Percentiles rank a stretch among this genome's conserved stretches.
Evolutionary conservation across 148 eudicot species (phyloP).

Genomic region (Rhododendron ovatum): DNA sequence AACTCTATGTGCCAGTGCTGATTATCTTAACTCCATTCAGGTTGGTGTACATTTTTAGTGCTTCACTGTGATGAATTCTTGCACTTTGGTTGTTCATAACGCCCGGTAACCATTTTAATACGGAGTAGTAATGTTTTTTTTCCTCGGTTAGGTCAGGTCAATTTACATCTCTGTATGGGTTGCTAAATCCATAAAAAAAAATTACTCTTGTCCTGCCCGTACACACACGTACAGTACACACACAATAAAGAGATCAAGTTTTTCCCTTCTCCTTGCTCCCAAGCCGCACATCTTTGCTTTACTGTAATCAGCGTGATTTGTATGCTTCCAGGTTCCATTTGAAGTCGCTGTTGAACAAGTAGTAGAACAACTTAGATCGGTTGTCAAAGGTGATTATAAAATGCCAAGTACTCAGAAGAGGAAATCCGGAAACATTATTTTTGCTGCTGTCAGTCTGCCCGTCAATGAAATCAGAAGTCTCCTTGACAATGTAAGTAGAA

Average conservation of each 20-base stretch:
- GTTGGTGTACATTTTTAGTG: constrained; percentile 22
- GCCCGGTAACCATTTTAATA: neutral
- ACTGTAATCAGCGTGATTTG: neutral
- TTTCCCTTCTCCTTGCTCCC: neutral
- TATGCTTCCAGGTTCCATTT: constrained; percentile 72
- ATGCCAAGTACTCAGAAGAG: constrained; percentile 63
- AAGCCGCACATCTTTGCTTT: neutral
- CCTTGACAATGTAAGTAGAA: constrained; percentile 47
- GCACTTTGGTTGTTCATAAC: neutral
- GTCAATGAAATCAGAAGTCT: constrained; percentile 43
- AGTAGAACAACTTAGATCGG: constrained; percentile 55
- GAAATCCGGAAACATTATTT: constrained; percentile 64
- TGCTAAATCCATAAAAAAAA: neutral
- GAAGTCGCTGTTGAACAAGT: constrained; percentile 59
- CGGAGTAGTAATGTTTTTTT: neutral
- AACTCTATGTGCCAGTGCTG: constrained; percentile 43
- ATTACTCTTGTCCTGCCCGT: neutral
- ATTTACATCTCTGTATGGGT: neutral
- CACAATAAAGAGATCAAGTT: neutral
- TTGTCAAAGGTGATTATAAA: constrained; percentile 63
- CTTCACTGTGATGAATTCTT: neutral
- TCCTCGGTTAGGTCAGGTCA: neutral
- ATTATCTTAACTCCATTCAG: constrained; percentile 73
- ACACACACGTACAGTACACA: neutral
- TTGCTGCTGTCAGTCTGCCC: constrained; percentile 75